Evolutionary conservation across 306 rosid genomes (phyloP).

Genomic region (Inga oerstediana): DNA sequence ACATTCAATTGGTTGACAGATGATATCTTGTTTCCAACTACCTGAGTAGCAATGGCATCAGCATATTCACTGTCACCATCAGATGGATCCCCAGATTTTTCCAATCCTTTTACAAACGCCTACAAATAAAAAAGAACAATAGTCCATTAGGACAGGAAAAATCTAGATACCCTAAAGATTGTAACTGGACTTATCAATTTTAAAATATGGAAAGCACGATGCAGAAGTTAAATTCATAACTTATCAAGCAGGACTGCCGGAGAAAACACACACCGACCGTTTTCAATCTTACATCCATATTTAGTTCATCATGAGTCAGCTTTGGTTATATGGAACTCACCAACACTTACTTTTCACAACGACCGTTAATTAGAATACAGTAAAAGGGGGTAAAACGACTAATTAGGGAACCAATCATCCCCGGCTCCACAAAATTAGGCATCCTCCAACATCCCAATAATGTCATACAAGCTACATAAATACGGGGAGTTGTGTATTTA

Average conservation of each 20-base stretch:
- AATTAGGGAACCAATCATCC: constrained; percentile 19
- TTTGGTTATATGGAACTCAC: constrained; percentile 18
- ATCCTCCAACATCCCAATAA: background rate
- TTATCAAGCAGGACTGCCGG: background rate
- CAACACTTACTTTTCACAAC: constrained; percentile 1
- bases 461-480: background rate
- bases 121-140: constrained; percentile 28
- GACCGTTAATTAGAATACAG: constrained; percentile 1
- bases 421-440: background rate
- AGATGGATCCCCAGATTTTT: constrained; percentile 62
- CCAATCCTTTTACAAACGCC: constrained; percentile 73
- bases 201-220: background rate
- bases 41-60: constrained; percentile 86
- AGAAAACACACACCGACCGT: constrained; percentile 5
- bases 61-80: constrained; percentile 64
- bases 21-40: constrained; percentile 19
- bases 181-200: constrained; percentile 9
- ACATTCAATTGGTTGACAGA: constrained; percentile 3
- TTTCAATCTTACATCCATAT: background rate
- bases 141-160: background rate
- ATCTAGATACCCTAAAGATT: background rate
- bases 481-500: background rate
- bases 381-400: background rate
- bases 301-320: background rate
- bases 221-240: background rate